Conservation (phyloP, 345 rosid species). For the Melaleuca quinquenervia region DNA sequence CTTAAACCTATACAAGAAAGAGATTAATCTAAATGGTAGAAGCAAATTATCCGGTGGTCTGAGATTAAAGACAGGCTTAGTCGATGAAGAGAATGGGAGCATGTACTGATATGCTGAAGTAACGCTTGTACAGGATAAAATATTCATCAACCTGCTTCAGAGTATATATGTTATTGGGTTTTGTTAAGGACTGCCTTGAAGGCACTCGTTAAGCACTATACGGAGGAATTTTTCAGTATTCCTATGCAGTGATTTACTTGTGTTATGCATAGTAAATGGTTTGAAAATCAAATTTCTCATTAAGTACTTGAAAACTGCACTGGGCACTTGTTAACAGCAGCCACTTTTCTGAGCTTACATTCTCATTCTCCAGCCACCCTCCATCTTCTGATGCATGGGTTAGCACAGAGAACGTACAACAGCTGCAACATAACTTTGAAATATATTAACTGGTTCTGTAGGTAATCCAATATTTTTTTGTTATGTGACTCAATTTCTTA, state of each 20-base stretch:
- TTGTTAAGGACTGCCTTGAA: background rate
- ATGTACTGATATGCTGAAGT: background rate
- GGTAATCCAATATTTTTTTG: background rate
- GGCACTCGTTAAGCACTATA: background rate
- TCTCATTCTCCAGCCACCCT: background rate
- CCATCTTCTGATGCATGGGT: background rate
- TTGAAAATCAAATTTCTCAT: background rate
- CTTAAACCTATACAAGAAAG: background rate
- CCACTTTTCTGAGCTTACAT: background rate
- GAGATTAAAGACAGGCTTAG: background rate
- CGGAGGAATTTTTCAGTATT: background rate
- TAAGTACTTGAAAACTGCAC: background rate
- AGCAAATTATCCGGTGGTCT: background rate
- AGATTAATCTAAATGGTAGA: background rate
- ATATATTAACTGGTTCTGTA: background rate
- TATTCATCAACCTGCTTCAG: background rate
- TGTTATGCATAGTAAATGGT: background rate
- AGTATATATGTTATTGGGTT: background rate
- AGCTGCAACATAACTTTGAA: background rate
- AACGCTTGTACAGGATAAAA: background rate
- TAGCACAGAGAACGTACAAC: background rate
- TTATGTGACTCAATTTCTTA: background rate
- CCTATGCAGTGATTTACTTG: background rate
- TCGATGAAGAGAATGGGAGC: background rate
- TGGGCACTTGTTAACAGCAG: background rate